Conservation (phyloP, 106 monocot species). For the Phalaenopsis aphrodite region DNA sequence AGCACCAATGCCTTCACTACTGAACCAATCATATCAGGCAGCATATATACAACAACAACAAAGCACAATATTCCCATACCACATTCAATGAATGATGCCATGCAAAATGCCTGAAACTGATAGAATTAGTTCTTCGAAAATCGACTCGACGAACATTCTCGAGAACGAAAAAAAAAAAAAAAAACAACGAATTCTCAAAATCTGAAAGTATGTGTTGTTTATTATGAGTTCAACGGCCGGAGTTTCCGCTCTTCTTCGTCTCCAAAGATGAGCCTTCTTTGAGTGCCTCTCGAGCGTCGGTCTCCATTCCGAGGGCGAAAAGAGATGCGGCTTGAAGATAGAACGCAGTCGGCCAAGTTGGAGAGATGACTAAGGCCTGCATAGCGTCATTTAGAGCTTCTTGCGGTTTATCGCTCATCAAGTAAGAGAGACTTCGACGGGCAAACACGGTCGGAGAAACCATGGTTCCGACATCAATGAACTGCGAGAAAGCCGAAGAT, state of each 20-base stretch:
- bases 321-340: conserved; percentile 91
- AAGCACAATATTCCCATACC: background rate
- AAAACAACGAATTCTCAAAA: background rate
- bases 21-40: background rate
- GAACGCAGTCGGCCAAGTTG: conserved; percentile 81
- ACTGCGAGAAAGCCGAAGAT: conserved; percentile 30
- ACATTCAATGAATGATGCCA: background rate
- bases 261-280: conserved; percentile 78
- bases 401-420: conserved; percentile 81
- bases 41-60: background rate
- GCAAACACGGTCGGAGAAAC: conserved; percentile 85
- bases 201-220: background rate
- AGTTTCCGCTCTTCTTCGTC: conserved; percentile 25
- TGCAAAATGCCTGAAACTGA: conserved; percentile 2
- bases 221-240: background rate
- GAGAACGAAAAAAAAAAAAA: background rate
- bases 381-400: conserved; percentile 87
- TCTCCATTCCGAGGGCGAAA: conserved; percentile 62
- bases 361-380: conserved; percentile 83
- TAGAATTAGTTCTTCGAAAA: background rate
- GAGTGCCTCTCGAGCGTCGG: conserved; percentile 72
- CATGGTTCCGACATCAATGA: conserved; percentile 94
- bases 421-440: conserved; percentile 65
- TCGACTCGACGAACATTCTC: background rate
- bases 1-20: background rate